Evolutionary conservation across 176 grass and related monocot species (phyloP).

Genomic region (Hsuehochloa calcarea): DNA sequence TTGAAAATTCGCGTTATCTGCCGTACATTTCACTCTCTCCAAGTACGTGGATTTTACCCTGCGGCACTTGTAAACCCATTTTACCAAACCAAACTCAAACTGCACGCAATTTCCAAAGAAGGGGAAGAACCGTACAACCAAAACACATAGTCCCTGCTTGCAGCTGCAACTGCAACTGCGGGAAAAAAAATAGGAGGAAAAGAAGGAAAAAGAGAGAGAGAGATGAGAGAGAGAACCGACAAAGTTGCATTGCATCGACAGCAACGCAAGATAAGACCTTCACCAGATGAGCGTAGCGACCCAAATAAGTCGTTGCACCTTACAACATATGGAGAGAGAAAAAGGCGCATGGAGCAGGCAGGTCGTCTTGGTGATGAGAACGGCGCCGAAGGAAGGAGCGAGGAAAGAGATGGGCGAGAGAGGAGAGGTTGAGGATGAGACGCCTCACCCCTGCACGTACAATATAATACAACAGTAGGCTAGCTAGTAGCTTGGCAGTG

Average conservation of each 20-base stretch:
- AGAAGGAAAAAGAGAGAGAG: background rate
- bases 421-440: background rate
- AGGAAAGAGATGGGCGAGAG: background rate
- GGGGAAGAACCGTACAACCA: background rate
- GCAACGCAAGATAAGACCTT: background rate
- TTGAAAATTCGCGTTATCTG: background rate
- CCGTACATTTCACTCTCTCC: background rate
- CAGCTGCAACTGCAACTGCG: background rate
- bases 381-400: background rate
- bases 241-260: background rate
- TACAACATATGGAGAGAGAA: no score
- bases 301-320: no score
- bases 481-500: background rate
- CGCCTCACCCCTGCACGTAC: background rate
- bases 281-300: background rate
- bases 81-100: background rate
- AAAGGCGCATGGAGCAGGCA: no score
- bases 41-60: background rate
- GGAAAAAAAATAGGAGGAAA: background rate
- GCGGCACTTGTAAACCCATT: background rate
- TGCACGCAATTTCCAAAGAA: background rate
- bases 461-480: background rate
- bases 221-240: background rate
- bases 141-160: background rate
- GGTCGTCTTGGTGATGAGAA: background rate